Evolutionary conservation across 192 early-diverging fungal genomes (phyloP).

Genomic region (Backusella circina): DNA sequence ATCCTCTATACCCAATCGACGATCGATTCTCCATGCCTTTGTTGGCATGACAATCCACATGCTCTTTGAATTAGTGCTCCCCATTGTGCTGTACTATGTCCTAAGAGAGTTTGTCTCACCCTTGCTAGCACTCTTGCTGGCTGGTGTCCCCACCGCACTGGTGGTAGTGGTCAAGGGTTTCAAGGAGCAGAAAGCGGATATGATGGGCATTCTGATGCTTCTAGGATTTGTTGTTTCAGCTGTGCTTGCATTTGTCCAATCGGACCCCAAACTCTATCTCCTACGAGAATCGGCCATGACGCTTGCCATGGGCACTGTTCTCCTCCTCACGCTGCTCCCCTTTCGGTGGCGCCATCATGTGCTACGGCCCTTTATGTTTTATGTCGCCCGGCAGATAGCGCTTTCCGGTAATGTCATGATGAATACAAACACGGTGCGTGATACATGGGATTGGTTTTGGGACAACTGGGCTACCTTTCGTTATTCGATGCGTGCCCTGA

Average conservation of each 20-base stretch:
- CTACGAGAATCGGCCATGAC: slow-evolving; percentile 45
- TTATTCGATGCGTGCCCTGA: slow-evolving; percentile 26
- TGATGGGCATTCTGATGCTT: slow-evolving; percentile 33
- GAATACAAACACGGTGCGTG: slow-evolving; percentile 23
- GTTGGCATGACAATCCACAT: slow-evolving; percentile 20
- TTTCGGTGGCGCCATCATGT: slow-evolving; percentile 25
- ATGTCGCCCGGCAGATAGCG: slow-evolving; percentile 33
- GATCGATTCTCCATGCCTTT: slow-evolving; percentile 24
- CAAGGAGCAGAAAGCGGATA: slow-evolving; percentile 25
- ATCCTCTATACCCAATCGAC: slow-evolving; percentile 26
- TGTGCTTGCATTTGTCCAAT: slow-evolving; percentile 36
- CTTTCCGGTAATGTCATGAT: slow-evolving; percentile 22
- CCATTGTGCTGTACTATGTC: slow-evolving; percentile 30
- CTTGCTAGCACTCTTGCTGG: slow-evolving; percentile 31
- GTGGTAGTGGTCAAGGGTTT: slow-evolving; percentile 26
- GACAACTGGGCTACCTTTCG: slow-evolving; percentile 32
- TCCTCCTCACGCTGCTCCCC: slow-evolving; percentile 37
- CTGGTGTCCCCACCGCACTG: slow-evolving; percentile 38
- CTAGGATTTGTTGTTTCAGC: slow-evolving; percentile 37
- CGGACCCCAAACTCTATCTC: slow-evolving; percentile 37
- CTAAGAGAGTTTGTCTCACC: slow-evolving; percentile 26
- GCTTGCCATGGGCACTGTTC: slow-evolving; percentile 28
- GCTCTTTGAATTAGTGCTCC: slow-evolving; percentile 28
- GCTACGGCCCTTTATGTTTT: slow-evolving; percentile 37
- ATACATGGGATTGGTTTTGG: slow-evolving; percentile 38